These are phyloP conservation scores for Pyrenula massariospora DNA, from an alignment of 495 filamentous ascomycete species.

Conservation along the genomic window DNA sequence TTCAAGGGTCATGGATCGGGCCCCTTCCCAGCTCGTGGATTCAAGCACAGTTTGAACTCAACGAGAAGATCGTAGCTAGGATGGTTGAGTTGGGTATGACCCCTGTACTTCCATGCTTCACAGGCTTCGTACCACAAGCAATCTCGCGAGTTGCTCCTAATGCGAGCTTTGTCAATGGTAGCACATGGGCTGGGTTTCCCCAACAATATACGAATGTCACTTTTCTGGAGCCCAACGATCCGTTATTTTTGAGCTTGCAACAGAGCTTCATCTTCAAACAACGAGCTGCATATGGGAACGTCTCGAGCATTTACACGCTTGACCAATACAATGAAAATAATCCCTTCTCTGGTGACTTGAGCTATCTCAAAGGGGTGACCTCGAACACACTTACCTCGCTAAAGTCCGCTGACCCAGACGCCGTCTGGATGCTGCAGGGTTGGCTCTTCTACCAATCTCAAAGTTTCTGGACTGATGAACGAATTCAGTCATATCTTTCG, in stretches of 20 bases:
- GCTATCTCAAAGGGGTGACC: slow-evolving; percentile 34
- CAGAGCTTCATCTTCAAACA: slow-evolving; percentile 36
- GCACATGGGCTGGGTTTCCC: no score
- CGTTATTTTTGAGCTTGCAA: slow-evolving; percentile 31
- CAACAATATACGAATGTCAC: slow-evolving; percentile 32
- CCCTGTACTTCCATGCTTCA: no score
- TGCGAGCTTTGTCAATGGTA: no score
- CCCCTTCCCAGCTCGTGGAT: slow-evolving; percentile 32
- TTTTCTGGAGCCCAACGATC: slow-evolving; percentile 37
- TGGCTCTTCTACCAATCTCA: slow-evolving; percentile 37
- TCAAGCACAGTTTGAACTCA: slow-evolving; percentile 30
- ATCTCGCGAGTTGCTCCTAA: no score
- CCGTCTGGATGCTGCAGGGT: slow-evolving; percentile 44
- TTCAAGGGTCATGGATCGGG: slow-evolving; percentile 37
- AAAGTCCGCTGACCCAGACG: slow-evolving; percentile 33
- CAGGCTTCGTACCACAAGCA: no score
- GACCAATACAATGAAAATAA: slow-evolving; percentile 45
- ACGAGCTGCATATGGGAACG: slow-evolving; percentile 31
- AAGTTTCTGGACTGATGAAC: slow-evolving; percentile 36
- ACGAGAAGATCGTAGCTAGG: no score
- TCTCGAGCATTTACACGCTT: slow-evolving; percentile 38
- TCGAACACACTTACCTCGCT: slow-evolving; percentile 30
- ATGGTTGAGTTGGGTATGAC: no score
- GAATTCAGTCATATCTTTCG: slow-evolving; percentile 35
- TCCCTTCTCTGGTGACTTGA: slow-evolving; percentile 32